Percentiles rank a stretch among this genome's conserved stretches.
Conservation (phyloP, 805 yeast species). For the Ogataea thermomethanolica region DNA sequence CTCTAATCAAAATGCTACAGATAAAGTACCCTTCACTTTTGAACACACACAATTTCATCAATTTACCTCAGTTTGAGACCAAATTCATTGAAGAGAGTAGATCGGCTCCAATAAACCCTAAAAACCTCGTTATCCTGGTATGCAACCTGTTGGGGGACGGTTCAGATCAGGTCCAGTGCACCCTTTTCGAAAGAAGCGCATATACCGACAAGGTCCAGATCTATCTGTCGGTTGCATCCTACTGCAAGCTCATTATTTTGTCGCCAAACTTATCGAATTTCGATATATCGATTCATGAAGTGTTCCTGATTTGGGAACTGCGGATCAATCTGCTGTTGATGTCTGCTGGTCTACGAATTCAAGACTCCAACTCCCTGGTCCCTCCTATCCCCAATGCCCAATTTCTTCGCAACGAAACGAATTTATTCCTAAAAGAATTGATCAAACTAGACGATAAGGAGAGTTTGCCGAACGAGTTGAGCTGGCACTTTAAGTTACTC, state of each 20-base stretch:
- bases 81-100: slow-evolving; percentile 7
- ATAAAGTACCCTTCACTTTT: slow-evolving; percentile 23
- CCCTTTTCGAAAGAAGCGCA: background rate
- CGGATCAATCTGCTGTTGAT: slow-evolving; percentile 25
- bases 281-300: slow-evolving; percentile 27
- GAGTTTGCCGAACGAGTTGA: slow-evolving; percentile 18
- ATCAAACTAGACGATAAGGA: slow-evolving; percentile 18
- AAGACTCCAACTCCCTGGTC: slow-evolving; percentile 15
- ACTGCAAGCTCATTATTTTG: slow-evolving; percentile 27
- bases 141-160: slow-evolving; percentile 6
- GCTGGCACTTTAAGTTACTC: slow-evolving; percentile 28
- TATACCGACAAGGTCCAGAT: slow-evolving; percentile 7
- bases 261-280: slow-evolving; percentile 21
- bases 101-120: slow-evolving; percentile 4
- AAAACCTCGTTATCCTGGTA: slow-evolving; percentile 8
- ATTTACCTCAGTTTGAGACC: slow-evolving; percentile 20
- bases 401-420: slow-evolving; percentile 28
- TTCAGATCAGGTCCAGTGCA: background rate
- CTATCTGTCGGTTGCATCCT: slow-evolving; percentile 26
- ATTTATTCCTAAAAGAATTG: slow-evolving; percentile 27
- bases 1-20: slow-evolving; percentile 21
- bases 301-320: slow-evolving; percentile 43
- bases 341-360: slow-evolving; percentile 13
- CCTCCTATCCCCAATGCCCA: slow-evolving; percentile 28
- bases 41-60: slow-evolving; percentile 27